phyloP scores from a whole-genome alignment of 148 eudicot species.

The Silene conica region DNA sequence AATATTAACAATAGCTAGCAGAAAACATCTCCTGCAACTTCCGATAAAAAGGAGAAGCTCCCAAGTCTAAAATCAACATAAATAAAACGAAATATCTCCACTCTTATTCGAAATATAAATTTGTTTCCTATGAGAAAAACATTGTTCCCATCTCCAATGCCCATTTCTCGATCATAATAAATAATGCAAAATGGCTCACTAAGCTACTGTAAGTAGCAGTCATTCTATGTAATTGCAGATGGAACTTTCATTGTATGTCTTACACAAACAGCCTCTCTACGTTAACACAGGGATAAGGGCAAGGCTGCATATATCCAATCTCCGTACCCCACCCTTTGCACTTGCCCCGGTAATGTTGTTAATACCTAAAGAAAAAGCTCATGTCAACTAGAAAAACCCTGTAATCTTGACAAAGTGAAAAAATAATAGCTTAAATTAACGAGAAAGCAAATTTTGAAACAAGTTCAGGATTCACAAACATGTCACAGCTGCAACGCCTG shows the following conservation, averaged over 20 bases:
- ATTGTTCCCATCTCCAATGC: background rate
- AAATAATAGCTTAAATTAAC: background rate
- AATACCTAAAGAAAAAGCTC: background rate
- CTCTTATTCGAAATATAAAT: background rate
- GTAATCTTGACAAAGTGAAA: background rate
- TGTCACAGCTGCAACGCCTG: background rate
- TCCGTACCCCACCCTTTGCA: too few species aligned
- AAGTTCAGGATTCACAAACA: conserved; percentile 3
- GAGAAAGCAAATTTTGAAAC: background rate
- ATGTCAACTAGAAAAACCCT: background rate
- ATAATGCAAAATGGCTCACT: background rate
- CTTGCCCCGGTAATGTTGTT: too few species aligned
- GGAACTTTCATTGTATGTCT: background rate
- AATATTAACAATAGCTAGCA: conserved; percentile 1
- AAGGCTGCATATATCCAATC: too few species aligned
- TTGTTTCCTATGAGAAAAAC: background rate
- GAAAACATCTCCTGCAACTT: background rate
- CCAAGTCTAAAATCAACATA: background rate
- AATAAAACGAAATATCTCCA: background rate
- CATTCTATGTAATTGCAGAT: background rate
- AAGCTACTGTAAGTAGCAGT: background rate
- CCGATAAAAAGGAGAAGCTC: background rate
- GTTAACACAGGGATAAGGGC: too few species aligned
- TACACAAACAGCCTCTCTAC: too few species aligned
- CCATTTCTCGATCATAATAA: background rate